Evolutionary conservation across 1,284 basidiomycete genomes (phyloP).

Genomic region (Cryptococcus maquisensis): DNA sequence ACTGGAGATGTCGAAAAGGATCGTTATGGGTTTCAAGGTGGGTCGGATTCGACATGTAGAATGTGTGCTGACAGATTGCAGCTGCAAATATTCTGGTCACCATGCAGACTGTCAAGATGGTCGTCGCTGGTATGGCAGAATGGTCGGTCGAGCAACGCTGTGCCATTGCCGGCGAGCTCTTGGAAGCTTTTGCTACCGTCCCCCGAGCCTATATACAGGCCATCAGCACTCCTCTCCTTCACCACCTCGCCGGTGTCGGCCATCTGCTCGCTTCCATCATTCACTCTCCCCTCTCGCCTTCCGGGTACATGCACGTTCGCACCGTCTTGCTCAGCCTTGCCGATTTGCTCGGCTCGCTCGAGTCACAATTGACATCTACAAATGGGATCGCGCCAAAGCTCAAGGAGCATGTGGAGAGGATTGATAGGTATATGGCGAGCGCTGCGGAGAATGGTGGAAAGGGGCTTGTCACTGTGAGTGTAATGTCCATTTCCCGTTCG

Average conservation of each 20-base stretch:
- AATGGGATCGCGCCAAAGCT: constrained; percentile 35
- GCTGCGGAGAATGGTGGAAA: constrained; percentile 14
- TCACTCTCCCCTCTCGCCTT: constrained; percentile 39
- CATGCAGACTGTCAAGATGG: constrained; percentile 46
- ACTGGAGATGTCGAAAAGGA: constrained; percentile 37
- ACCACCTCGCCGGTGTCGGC: constrained; percentile 46
- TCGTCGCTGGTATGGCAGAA: constrained; percentile 36
- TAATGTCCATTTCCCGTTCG: not conserved
- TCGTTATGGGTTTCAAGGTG: constrained; percentile 41
- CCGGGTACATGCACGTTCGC: constrained; percentile 42
- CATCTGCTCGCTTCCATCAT: constrained; percentile 46
- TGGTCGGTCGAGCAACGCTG: constrained; percentile 41
- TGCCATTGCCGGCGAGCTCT: constrained; percentile 41
- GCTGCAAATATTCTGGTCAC: constrained; percentile 44
- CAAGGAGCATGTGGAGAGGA: constrained; percentile 39
- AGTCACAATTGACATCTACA: constrained; percentile 23
- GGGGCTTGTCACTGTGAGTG: not conserved
- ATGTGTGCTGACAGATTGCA: constrained; percentile 3
- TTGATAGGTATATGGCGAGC: constrained; percentile 43
- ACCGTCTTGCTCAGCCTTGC: constrained; percentile 40
- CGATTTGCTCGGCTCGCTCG: constrained; percentile 36
- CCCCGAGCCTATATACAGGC: constrained; percentile 44
- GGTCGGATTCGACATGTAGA: constrained; percentile 6
- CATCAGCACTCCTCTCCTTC: constrained; percentile 39
- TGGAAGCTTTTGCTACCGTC: constrained; percentile 40